phyloP scores from a whole-genome alignment of 352 stramenopile species.

The Phytophthora nicotianae region DNA sequence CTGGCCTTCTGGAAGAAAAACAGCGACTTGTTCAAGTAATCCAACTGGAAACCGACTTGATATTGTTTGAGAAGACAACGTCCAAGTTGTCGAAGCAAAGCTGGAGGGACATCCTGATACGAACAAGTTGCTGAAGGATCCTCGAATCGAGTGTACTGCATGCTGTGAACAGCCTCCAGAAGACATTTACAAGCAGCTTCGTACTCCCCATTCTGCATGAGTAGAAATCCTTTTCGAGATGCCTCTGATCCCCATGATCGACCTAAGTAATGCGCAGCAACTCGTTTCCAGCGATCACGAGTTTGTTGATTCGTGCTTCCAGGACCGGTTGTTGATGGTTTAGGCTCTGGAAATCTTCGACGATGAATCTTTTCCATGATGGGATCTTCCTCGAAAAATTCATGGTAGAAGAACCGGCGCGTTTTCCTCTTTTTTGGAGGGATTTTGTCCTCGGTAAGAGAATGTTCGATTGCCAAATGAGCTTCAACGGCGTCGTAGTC shows the following conservation, averaged over 20 bases:
- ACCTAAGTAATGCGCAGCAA: slow-evolving; percentile 51
- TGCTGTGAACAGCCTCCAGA: slow-evolving; percentile 34
- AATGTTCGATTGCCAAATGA: slow-evolving; percentile 37
- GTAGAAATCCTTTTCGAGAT: slow-evolving; percentile 41
- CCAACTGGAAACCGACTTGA: slow-evolving; percentile 32
- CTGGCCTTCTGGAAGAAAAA: slow-evolving; percentile 58
- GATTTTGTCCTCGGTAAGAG: slow-evolving; percentile 39
- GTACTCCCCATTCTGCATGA: slow-evolving; percentile 54
- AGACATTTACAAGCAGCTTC: slow-evolving; percentile 36
- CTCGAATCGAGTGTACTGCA: slow-evolving; percentile 19
- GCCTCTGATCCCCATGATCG: slow-evolving; percentile 41
- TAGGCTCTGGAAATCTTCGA: slow-evolving; percentile 10
- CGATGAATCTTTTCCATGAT: slow-evolving; percentile 37
- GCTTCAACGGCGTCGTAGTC: slow-evolving; percentile 56
- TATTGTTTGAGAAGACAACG: slow-evolving; percentile 49
- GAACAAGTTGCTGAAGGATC: slow-evolving; percentile 1
- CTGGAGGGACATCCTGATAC: slow-evolving; percentile 25
- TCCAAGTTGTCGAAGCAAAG: slow-evolving; percentile 50
- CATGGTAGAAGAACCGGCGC: slow-evolving; percentile 72
- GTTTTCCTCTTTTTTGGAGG: slow-evolving; percentile 49
- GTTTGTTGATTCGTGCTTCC: slow-evolving; percentile 35
- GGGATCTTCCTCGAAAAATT: slow-evolving; percentile 71
- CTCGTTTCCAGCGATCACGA: slow-evolving; percentile 49
- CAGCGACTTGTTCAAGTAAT: slow-evolving; percentile 47
- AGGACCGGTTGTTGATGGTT: slow-evolving; percentile 20